Base-by-base conservation (phyloP, 2,329 filamentous ascomycete genomes). In the Fusarium sp. region DNA sequence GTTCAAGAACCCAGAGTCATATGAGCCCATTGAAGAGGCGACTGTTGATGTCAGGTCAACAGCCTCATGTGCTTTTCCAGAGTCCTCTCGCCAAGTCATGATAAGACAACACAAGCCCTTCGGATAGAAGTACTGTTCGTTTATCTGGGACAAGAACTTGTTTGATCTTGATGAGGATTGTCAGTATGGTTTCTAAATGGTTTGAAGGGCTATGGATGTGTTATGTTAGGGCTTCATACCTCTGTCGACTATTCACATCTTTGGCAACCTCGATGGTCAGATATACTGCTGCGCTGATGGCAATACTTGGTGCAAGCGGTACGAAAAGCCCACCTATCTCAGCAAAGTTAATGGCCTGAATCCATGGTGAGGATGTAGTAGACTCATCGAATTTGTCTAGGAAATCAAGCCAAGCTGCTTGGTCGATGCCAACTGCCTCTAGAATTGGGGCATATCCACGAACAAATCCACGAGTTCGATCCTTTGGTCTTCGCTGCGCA, bases 81-180 rank as follows among this genome's bases (percentile, higher is more conserved):
- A 64, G 6, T 82, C 79, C 1, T 84, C 83, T 52, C 84, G 84
- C 78, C 81, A 88, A 2, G 84, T 84, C 77, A 89, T 83, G 37
- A 91, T 79, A 21, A 80, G 39, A 6, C 73, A 76, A 15, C 84
- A 86, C 0, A 90, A 80, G 0, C 88, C 88, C 3, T 82, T 82
- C 0, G 88, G 87, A 46, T 80, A 82, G 74, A 90, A 91, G 61
- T 88, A 83, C 5, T 85, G 80, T 12, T 63, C 57, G 4, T 63
- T 63, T 13, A 63, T 53, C 15, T 56, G 37, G 2, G 57, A 13
- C 5, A 63, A 8, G 26, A 63, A 63, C 41, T 63, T 55, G 23
- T 63, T 63, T 9, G 59, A 46, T 16, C 59, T 57, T 21, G 15
- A 2, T 0, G 11, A 1, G 5, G 4, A 4, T 3, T 3, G 20